Percentiles rank a stretch among this genome's conserved stretches.
Evolutionary conservation across 2,329 filamentous ascomycete genomes (phyloP).

Genomic region (Colletotrichum tropicale): DNA sequence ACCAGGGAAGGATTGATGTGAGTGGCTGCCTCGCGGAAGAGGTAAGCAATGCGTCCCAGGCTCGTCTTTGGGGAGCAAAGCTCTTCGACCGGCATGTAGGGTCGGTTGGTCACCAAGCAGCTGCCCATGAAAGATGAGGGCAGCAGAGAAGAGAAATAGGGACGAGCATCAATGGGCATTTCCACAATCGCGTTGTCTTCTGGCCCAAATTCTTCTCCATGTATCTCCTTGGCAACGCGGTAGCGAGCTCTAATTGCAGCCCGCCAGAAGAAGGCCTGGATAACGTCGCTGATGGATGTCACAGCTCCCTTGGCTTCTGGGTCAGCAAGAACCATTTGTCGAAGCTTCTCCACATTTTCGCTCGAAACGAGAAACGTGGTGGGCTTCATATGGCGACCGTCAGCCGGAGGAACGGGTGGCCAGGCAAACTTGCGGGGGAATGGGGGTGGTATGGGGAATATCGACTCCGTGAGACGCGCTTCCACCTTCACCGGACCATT

Average conservation of each 20-base stretch:
- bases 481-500: neutral
- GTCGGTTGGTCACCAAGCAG: neutral
- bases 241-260: neutral
- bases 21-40: neutral
- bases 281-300: neutral
- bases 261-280: neutral
- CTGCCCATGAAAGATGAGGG: neutral
- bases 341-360: neutral
- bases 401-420: neutral
- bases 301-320: neutral
- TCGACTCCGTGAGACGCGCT: neutral
- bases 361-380: neutral
- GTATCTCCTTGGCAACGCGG: neutral
- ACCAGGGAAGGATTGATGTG: neutral
- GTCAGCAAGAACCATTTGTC: neutral
- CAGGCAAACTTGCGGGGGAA: neutral
- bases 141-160: neutral
- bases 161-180: neutral
- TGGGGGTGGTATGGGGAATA: neutral
- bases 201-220: rapidly evolving
- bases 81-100: neutral
- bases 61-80: neutral
- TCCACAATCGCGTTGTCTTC: neutral
- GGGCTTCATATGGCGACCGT: neutral
- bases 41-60: neutral